These are phyloP conservation scores for Brassica balearica DNA, from an alignment of 441 rosid species.

Conservation along the genomic window DNA sequence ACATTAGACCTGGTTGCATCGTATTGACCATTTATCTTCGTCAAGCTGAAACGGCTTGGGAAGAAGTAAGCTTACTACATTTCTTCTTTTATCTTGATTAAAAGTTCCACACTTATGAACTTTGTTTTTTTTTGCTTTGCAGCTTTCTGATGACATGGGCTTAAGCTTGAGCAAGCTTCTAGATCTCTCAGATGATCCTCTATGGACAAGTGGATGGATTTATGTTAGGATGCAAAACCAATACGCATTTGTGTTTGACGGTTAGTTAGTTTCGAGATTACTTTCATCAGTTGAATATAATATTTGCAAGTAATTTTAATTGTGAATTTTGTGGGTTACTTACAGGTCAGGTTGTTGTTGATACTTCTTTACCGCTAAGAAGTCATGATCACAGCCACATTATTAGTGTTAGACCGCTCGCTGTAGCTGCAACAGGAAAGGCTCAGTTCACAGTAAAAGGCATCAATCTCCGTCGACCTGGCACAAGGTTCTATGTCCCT, in stretches of 20 bases:
- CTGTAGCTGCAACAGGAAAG: constrained; percentile 63
- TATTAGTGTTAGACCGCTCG: constrained; percentile 77
- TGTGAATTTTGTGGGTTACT: background rate
- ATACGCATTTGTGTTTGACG: constrained; percentile 75
- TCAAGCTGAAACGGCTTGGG: constrained; percentile 88
- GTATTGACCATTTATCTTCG: constrained; percentile 86
- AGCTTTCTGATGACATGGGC: constrained; percentile 77
- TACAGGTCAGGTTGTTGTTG: constrained; percentile 86
- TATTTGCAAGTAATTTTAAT: background rate
- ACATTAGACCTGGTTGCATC: constrained; percentile 96
- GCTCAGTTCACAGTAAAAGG: constrained; percentile 80
- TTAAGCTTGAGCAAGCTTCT: constrained; percentile 84
- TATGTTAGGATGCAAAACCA: constrained; percentile 77
- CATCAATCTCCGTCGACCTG: constrained; percentile 66
- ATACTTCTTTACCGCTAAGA: constrained; percentile 66
- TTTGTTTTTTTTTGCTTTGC: constrained; percentile 35
- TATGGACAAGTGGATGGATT: constrained; percentile 95
- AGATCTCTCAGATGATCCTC: constrained; percentile 68
- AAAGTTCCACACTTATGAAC: constrained; percentile 35
- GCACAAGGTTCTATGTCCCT: constrained; percentile 61
- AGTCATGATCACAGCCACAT: constrained; percentile 64
- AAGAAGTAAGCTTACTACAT: constrained; percentile 63
- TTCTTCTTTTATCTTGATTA: constrained; percentile 14
- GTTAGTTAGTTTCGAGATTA: constrained; percentile 49
- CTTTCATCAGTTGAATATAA: constrained; percentile 2